Evolutionary conservation across 148 eudicot species (phyloP).

Genomic region (Simmondsia chinensis): DNA sequence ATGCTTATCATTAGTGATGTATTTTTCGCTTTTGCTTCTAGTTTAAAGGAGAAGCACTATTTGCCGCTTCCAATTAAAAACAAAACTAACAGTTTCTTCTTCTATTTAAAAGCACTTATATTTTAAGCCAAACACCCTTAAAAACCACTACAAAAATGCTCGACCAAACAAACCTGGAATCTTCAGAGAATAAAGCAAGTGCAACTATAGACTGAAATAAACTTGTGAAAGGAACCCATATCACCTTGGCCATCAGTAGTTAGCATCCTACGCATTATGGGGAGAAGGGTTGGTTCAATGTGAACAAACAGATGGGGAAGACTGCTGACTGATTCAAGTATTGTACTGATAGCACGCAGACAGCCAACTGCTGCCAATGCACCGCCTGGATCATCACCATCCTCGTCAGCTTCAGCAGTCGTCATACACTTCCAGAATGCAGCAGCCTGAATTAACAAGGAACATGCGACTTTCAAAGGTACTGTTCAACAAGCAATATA

Average conservation of each 20-base stretch:
- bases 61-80: no score
- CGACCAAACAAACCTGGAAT: no score
- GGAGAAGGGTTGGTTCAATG: constrained; percentile 85
- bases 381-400: constrained; percentile 91
- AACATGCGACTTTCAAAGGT: constrained; percentile 1
- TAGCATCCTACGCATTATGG: constrained; percentile 95
- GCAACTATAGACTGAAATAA: not conserved
- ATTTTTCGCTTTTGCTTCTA: no score
- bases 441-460: constrained; percentile 51
- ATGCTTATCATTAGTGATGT: no score
- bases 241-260: constrained; percentile 99
- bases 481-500: not conserved
- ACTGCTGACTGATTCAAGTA: constrained; percentile 90
- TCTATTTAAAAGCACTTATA: no score
- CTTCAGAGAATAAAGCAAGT: no score
- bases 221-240: constrained; percentile 7
- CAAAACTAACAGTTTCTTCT: no score
- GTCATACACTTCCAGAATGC: constrained; percentile 97
- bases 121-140: no score
- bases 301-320: constrained; percentile 79
- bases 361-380: constrained; percentile 99
- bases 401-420: constrained; percentile 87
- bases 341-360: constrained; percentile 97
- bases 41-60: no score
- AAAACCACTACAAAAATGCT: no score